A percentile compares a stretch with the other conserved stretches of the same genome.
phyloP scores from a whole-genome alignment of 2,329 filamentous ascomycete species.

The Neospermospora avenae region DNA sequence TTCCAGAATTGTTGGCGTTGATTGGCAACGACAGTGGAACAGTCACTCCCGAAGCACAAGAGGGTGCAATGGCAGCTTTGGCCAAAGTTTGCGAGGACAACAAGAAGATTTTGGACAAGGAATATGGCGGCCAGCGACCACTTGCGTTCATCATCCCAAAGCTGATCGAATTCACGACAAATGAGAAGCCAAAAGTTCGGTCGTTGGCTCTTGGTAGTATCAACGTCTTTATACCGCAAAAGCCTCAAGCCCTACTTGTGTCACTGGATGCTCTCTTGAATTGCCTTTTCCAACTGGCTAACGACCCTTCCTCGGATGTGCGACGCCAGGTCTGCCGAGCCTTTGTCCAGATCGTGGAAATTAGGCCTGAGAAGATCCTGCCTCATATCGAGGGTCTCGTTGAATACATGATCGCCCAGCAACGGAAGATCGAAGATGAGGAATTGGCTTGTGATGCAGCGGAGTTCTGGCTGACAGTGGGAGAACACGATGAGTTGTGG shows the following conservation, averaged over 20 bases:
- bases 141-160: conserved; percentile 87
- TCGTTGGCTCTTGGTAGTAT: conserved; percentile 77
- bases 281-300: conserved; percentile 76
- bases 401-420: conserved; percentile 88
- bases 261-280: conserved; percentile 79
- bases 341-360: conserved; percentile 88
- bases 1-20: conserved; percentile 77
- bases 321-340: conserved; percentile 89
- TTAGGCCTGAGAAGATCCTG: conserved; percentile 82
- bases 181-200: conserved; percentile 72
- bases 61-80: conserved; percentile 90
- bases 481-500: conserved; percentile 80
- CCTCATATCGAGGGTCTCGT: conserved; percentile 87
- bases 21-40: conserved; percentile 70
- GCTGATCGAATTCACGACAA: conserved; percentile 81
- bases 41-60: conserved; percentile 69
- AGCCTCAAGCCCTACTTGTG: conserved; percentile 76
- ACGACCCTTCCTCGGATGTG: conserved; percentile 76
- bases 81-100: conserved; percentile 98
- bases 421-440: conserved; percentile 75
- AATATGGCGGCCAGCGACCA: conserved; percentile 84
- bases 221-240: conserved; percentile 86
- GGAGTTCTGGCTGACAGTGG: conserved; percentile 95
- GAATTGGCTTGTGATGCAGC: conserved; percentile 92
- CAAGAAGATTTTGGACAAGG: conserved; percentile 76